These are phyloP conservation scores for Trichopus zeylanicus DNA, from an alignment of 116 monocot species.

Conservation along the genomic window DNA sequence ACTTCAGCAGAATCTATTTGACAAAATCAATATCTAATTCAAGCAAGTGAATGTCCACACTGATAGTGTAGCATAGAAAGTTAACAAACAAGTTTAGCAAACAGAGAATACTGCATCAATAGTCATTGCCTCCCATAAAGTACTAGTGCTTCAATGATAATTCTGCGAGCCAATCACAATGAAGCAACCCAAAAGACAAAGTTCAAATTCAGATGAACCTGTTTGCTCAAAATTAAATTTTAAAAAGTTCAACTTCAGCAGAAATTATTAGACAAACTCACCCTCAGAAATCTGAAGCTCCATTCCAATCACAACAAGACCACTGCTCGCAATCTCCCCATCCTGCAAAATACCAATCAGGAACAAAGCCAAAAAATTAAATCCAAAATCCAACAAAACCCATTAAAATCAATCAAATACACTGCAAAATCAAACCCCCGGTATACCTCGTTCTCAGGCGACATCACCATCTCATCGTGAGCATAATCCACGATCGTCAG, in stretches of 20 bases:
- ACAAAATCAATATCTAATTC: too few species aligned
- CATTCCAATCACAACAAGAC: slow-evolving; percentile 13
- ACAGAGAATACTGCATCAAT: neutral
- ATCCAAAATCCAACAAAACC: neutral
- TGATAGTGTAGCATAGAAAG: too few species aligned
- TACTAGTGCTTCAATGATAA: too few species aligned
- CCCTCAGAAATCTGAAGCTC: slow-evolving; percentile 32
- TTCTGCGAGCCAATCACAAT: too few species aligned
- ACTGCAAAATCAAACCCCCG: neutral
- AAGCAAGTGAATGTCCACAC: too few species aligned
- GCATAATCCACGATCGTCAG: slow-evolving; percentile 81
- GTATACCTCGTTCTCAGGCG: slow-evolving; percentile 67
- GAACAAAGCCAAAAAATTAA: neutral
- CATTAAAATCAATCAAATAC: neutral
- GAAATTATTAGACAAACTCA: slow-evolving; percentile 15
- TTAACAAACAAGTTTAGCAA: too few species aligned
- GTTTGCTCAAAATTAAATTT: too few species aligned
- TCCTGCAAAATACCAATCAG: slow-evolving; percentile 26
- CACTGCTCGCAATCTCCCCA: slow-evolving; percentile 21
- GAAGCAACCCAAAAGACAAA: neutral
- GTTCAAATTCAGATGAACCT: too few species aligned
- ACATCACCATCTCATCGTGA: slow-evolving; percentile 80
- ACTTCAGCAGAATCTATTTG: too few species aligned
- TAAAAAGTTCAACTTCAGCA: too few species aligned
- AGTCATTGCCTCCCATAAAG: neutral